Evolutionary conservation across 176 grass and related monocot species (phyloP), one percentile per base, ranked within the genome.

Genomic region (Alloteropsis semialata): DNA sequence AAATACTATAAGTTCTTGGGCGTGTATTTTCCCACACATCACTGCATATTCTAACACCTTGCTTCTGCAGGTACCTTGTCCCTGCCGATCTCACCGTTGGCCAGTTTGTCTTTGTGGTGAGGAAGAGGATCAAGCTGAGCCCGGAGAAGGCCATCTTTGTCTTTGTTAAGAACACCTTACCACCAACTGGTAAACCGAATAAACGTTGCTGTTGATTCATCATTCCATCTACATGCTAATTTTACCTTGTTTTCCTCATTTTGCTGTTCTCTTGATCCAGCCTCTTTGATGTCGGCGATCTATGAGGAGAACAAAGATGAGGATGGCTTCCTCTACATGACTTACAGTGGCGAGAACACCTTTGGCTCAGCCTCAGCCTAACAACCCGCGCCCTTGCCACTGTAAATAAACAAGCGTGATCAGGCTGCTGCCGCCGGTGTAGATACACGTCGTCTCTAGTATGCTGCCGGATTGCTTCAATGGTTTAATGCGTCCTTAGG

Each of bases 311-410:
- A 93, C 88, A 98, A 91, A 65, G 96, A 98, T 5, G 92, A 93
- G 82, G 96, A 98, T 2, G 96, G 96, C 62, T 95, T 95, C 76
- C 90, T 98, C 25, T 98, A 98, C 90, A 91, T 95, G 96, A 93
- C 88, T 21, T 95, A 98, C 92, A 95, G 90, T 90, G 92, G 92
- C 21, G 96, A 98, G 84, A 95, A 84, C 82, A 98, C 92, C 3
- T 98, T 98, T 19, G 92, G 96, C 42, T 93, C 69, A 53, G 81
- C 69, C n/a, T 88, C 82, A n/a, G n/a, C n/a, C n/a, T n/a, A 51
- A 71, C 68, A 49, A 15, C 19, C n/a, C n/a, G n/a, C 0, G 41
- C 27, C 12, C 17, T 10, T 34, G 74, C 80, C 73, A 73, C 79
- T 83, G 74, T 90, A 90, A 87, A 90, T 87, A 79, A 87, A 75